Base-by-base conservation (phyloP, 495 filamentous ascomycete species). In the Penicillium robsamsonii region DNA sequence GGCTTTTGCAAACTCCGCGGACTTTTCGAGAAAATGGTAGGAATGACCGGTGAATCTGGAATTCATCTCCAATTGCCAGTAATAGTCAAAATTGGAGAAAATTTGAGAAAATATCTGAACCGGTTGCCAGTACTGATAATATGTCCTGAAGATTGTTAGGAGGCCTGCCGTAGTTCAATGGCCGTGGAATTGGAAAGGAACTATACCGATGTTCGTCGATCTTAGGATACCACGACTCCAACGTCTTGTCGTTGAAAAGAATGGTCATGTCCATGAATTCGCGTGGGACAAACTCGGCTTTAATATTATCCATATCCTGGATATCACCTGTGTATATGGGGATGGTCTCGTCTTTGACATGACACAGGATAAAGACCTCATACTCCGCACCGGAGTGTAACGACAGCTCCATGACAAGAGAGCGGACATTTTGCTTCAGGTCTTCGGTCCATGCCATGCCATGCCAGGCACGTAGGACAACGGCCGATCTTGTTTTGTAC, bases 1-100 rank as follows among this genome's bases (percentile, higher is more conserved):
- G 30, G 72, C 71, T 56, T 71, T 70, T 13, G 75, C 78, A 66
- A 87, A 89, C 2, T 76, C 50, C 11, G 65, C 60, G 20, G 88
- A 55, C 48, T 79, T 79, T 57, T 82, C 79, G 20, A 89, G 70
- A 38, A 87, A 73, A 59, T 87, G 79, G 63, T 88, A 88, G 64
- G 85, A 75, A 53, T 89, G 82, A 5, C 86, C 85, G 0, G 80
- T 86, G 48, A 81, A 80, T 37, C 87, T 78, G 20, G 79, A 77
- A 64, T 90, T 85, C 58, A 85, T 76, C 59, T 88, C 85, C 83
- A 83, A 86, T 60, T 89, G 87, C 86, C 86, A 89, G 53, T 85
- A 75, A 59, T 75, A 86, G 45, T 86, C 84, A 53, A 85, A 89
- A 48, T 88, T 79, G 0, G 83, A 84, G 22, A 22, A 22, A 5